These are phyloP conservation scores for Hyaloscypha hepaticicola DNA, from an alignment of 495 filamentous ascomycete genomes.

Conservation along the genomic window DNA sequence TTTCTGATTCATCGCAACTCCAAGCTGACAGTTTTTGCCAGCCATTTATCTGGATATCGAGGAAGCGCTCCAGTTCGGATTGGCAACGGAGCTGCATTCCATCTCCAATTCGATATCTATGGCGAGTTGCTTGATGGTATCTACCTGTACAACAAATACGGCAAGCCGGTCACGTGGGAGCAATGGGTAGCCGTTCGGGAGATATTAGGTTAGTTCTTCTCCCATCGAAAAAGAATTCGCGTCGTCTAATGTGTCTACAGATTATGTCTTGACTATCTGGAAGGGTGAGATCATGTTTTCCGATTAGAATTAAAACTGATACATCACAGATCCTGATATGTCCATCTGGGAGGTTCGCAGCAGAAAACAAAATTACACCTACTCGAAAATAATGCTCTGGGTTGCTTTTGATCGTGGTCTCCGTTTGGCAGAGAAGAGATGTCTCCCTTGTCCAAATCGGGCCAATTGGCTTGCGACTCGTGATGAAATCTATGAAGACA, in stretches of 20 bases:
- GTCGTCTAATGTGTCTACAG: constrained; percentile 25
- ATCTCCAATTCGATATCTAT: constrained; percentile 74
- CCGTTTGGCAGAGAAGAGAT: constrained; percentile 66
- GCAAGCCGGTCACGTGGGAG: constrained; percentile 71
- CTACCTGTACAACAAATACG: constrained; percentile 76
- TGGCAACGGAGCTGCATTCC: constrained; percentile 71
- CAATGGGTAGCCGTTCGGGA: constrained; percentile 62
- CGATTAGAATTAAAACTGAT: constrained; percentile 4
- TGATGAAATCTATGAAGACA: constrained; percentile 67
- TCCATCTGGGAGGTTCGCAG: constrained; percentile 78
- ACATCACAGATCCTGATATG: constrained; percentile 59
- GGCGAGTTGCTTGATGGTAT: constrained; percentile 74
- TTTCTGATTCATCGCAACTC: not conserved
- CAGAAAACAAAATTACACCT: constrained; percentile 68
- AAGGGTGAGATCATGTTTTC: constrained; percentile 38
- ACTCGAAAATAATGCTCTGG: constrained; percentile 76
- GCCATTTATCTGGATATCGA: constrained; percentile 66
- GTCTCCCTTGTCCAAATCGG: constrained; percentile 67
- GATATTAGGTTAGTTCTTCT: constrained; percentile 50
- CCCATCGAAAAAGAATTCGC: not conserved
- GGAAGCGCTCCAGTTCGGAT: constrained; percentile 68
- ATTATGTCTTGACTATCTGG: constrained; percentile 55
- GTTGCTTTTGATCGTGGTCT: constrained; percentile 71
- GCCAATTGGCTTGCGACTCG: constrained; percentile 58
- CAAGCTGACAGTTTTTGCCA: constrained; percentile 16